A percentile compares a stretch with the other conserved stretches of the same genome.
Evolutionary conservation across 768 basidiomycete species (phyloP).

Genomic region (Leccinum broughii): DNA sequence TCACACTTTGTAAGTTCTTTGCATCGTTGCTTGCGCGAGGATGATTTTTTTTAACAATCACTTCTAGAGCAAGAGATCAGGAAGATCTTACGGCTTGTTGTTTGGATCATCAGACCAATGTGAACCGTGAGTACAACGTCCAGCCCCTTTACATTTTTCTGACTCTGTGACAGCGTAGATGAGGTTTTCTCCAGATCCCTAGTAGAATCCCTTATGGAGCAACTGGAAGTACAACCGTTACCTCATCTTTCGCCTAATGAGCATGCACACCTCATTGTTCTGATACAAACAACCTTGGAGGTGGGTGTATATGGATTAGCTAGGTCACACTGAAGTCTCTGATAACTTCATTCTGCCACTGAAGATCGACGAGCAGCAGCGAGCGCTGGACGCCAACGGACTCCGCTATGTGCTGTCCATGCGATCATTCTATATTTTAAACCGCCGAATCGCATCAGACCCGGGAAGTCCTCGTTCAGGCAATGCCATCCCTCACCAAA

Average conservation of each 20-base stretch:
- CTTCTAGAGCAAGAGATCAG: conserved; percentile 16
- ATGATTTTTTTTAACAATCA: not conserved
- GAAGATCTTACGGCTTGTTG: conserved; percentile 50
- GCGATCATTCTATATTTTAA: conserved; percentile 87
- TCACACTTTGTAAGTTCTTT: conserved; percentile 20
- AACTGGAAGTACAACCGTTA: conserved; percentile 60
- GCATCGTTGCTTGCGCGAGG: not conserved
- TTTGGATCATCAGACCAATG: conserved; percentile 47
- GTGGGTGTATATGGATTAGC: conserved; percentile 40
- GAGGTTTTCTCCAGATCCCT: conserved; percentile 60
- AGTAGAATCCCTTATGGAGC: conserved; percentile 60
- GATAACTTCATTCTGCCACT: conserved; percentile 3
- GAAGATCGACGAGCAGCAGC: conserved; percentile 85
- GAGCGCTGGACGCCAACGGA: conserved; percentile 91
- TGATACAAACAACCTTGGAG: conserved; percentile 87
- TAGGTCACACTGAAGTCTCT: not conserved
- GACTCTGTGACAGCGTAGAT: conserved; percentile 39
- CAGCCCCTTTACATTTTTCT: not conserved
- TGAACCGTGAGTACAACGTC: conserved; percentile 44
- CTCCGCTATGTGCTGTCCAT: conserved; percentile 91
- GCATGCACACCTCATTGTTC: conserved; percentile 76
- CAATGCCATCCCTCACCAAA: conserved; percentile 42
- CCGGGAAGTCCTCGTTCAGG: conserved; percentile 47
- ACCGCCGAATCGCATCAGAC: conserved; percentile 56
- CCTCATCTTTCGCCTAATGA: conserved; percentile 79